phyloP scores from a whole-genome alignment of 2,329 filamentous ascomycete genomes.

The Apiospora koreana region DNA sequence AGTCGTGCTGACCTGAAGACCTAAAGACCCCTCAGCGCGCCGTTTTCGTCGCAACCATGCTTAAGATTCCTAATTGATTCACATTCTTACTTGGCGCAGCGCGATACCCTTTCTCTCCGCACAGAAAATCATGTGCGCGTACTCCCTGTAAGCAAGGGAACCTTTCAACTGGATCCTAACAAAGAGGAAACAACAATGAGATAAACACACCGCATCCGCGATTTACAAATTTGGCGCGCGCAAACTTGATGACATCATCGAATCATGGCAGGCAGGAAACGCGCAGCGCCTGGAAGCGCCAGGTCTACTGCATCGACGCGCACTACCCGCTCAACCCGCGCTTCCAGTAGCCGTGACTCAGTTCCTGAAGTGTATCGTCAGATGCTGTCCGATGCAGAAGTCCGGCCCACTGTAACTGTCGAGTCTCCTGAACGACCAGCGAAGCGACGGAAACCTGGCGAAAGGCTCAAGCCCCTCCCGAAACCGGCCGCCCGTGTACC shows the following conservation, averaged over 20 bases:
- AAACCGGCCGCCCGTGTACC: constrained; percentile 17
- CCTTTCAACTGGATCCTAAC: not conserved
- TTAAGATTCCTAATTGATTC: not conserved
- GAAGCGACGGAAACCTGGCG: constrained; percentile 42
- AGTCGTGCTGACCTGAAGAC: not conserved
- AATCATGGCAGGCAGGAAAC: constrained; percentile 32
- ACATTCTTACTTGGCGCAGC: not conserved
- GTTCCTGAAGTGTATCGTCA: constrained; percentile 46
- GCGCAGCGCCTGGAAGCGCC: constrained; percentile 21
- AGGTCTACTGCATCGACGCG: constrained; percentile 20
- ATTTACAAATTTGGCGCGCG: not conserved
- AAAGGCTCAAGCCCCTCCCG: constrained; percentile 26
- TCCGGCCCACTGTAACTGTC: constrained; percentile 27
- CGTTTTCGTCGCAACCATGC: not conserved
- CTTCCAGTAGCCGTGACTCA: constrained; percentile 23
- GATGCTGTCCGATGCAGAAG: constrained; percentile 52
- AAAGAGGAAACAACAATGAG: not conserved
- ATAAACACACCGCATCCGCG: not conserved
- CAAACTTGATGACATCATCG: constrained; percentile 15
- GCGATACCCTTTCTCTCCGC: not conserved
- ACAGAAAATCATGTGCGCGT: not conserved
- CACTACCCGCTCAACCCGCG: constrained; percentile 28
- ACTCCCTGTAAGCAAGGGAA: not conserved
- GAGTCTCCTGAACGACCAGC: constrained; percentile 39
- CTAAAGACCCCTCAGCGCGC: not conserved